Evolutionary conservation across 2,329 filamentous ascomycete species (phyloP), one percentile per base, ranked within the genome.

Genomic region (Curvularia eragrostidis): DNA sequence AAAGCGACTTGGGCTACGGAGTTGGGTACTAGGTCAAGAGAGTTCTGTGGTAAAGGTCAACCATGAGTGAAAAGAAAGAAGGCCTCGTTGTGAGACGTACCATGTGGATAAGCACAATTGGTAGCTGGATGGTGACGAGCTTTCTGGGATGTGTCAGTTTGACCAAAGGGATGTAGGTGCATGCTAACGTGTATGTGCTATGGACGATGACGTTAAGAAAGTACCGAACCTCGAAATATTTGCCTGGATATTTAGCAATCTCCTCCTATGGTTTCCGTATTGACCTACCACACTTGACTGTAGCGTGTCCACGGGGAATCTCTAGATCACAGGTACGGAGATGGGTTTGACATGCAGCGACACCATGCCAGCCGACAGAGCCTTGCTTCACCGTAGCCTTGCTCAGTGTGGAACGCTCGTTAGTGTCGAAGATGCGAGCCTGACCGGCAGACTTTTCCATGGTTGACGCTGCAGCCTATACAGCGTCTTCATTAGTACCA

Each of bases 61-160:
- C 7, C 5, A 18, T 18, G 26, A 3, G 3, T 8, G 26, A 23
- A 30, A 18, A 26, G 24, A 38, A 12, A 24, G 5, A 26, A 18
- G 15, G 41, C 3, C 3, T 41, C 2, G 3, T n/a, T 2, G n/a
- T 18, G 13, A 32, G n/a, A 66, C 61, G 24, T 50, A 79, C 78
- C 78, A 85, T 84, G 63, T 84, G 83, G 38, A 85, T 83, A 50
- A 85, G 76, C 3, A 83, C 83, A 52, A 85, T 82, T 4, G 83
- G 83, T 42, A 85, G 69, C 60, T 85, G 83, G 6, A 85, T 79
- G 8, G 79, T 79, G 19, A 85, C 77, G n/a, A 80, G 66, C 66
- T 82, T 84, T 54, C 78, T 80, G 48, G 3, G 44, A 18, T 15
- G 30, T n/a, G 41, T 74, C 48, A 75, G 68, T 42, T 44, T 47